Evolutionary conservation across 345 rosid species (phyloP).

Genomic region (Reutealis trisperma): DNA sequence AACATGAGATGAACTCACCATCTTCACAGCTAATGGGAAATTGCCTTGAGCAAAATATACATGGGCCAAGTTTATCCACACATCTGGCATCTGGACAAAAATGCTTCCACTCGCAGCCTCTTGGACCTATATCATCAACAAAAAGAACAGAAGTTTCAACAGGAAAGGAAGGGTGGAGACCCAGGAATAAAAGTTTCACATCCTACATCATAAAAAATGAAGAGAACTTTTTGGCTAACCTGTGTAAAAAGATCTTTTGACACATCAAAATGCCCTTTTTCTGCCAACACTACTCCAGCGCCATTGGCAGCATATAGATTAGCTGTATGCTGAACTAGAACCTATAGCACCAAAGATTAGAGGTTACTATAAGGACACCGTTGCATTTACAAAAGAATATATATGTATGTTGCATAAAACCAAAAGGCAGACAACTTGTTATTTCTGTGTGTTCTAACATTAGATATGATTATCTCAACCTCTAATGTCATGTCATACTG

Average conservation of each 20-base stretch:
- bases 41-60: slow-evolving; percentile 97
- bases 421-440: not conserved
- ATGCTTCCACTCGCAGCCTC: slow-evolving; percentile 99
- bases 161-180: not conserved
- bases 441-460: not conserved
- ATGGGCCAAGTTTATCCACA: slow-evolving; percentile 98
- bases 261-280: slow-evolving; percentile 94
- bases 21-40: slow-evolving; percentile 91
- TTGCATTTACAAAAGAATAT: not conserved
- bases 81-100: slow-evolving; percentile 96
- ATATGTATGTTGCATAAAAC: not conserved
- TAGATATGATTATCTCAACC: not conserved
- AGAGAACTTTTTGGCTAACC: slow-evolving; percentile 40
- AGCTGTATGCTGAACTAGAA: slow-evolving; percentile 82
- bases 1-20: slow-evolving; percentile 54
- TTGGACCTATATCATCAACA: slow-evolving; percentile 64
- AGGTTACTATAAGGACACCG: not conserved
- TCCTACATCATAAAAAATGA: slow-evolving; percentile 16
- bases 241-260: slow-evolving; percentile 93
- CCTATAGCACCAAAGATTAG: slow-evolving; percentile 42
- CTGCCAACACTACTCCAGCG: slow-evolving; percentile 93
- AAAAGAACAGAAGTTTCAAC: slow-evolving; percentile 15
- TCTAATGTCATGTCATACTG: not conserved
- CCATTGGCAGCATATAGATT: slow-evolving; percentile 98
- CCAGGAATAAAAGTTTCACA: not conserved